Evolutionary conservation across 1,284 basidiomycete genomes (phyloP).

Genomic region (Trametes pubescens): DNA sequence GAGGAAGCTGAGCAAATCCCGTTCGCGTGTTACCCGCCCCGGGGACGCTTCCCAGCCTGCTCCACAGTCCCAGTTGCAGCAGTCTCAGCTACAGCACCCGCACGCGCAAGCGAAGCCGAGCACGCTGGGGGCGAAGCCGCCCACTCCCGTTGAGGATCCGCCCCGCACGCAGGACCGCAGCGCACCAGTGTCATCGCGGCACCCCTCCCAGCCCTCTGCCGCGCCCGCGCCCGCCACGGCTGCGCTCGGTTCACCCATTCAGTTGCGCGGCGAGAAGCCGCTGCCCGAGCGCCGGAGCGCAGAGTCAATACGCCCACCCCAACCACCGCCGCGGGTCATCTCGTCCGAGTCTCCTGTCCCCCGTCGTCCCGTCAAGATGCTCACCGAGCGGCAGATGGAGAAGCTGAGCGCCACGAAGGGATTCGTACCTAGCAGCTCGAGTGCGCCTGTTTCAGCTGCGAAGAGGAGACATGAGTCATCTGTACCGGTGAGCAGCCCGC

Average conservation of each 20-base stretch:
- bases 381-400: constrained; percentile 44
- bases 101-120: constrained; percentile 5
- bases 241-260: constrained; percentile 32
- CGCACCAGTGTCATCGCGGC: neutral
- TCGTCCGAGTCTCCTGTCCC: constrained; percentile 32
- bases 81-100: constrained; percentile 1
- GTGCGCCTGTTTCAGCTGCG: neutral
- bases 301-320: constrained; percentile 23
- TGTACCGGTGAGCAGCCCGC: constrained; percentile 21
- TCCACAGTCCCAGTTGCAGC: constrained; percentile 1
- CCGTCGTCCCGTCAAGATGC: constrained; percentile 36
- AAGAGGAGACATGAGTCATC: constrained; percentile 24
- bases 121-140: constrained; percentile 14
- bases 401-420: constrained; percentile 35
- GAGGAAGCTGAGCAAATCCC: constrained; percentile 38
- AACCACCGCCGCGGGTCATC: constrained; percentile 26
- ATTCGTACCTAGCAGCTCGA: constrained; percentile 2
- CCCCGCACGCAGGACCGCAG: constrained; percentile 5
- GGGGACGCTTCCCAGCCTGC: constrained; percentile 16
- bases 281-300: constrained; percentile 14
- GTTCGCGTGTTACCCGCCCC: constrained; percentile 30
- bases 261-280: constrained; percentile 27
- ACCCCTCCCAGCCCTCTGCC: neutral
- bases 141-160: constrained; percentile 8
- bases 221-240: constrained; percentile 6